phyloP scores from a whole-genome alignment of 2,329 filamentous ascomycete genomes.

The Claviceps sp. region DNA sequence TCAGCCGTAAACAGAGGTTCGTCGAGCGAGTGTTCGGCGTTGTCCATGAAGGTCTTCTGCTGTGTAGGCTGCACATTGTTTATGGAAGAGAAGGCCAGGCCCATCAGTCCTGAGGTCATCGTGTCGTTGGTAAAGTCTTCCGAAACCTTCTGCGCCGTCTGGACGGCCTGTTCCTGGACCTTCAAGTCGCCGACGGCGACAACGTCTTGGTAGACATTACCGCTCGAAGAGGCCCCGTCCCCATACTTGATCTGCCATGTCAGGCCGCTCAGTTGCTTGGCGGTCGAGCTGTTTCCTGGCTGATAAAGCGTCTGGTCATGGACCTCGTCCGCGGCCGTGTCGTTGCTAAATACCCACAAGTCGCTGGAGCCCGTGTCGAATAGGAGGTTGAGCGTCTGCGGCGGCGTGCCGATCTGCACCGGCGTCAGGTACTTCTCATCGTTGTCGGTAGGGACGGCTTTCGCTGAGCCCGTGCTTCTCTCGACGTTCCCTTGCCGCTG shows the following conservation, averaged over 20 bases:
- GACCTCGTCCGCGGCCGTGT: conserved; percentile 22
- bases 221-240: conserved; percentile 27
- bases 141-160: conserved; percentile 28
- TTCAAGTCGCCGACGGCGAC: conserved; percentile 28
- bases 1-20: conserved; percentile 51
- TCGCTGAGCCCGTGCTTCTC: conserved; percentile 5
- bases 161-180: conserved; percentile 27
- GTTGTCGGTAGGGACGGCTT: conserved; percentile 3
- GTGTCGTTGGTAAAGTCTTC: conserved; percentile 28
- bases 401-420: conserved; percentile 10
- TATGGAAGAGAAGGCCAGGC: conserved; percentile 27
- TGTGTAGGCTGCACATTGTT: conserved; percentile 27
- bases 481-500: neutral
- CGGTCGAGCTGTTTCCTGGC: conserved; percentile 23
- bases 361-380: conserved; percentile 16
- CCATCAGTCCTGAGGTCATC: conserved; percentile 25
- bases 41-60: conserved; percentile 31
- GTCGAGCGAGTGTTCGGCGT: conserved; percentile 11
- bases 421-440: conserved; percentile 8
- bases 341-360: conserved; percentile 26
- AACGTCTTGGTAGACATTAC: conserved; percentile 29
- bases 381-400: conserved; percentile 9
- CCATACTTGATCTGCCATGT: conserved; percentile 31
- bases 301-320: conserved; percentile 27
- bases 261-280: conserved; percentile 22